Evolutionary conservation across 164 flowering plant genomes (phyloP).

Genomic region (Dillenia suffruticosa): DNA sequence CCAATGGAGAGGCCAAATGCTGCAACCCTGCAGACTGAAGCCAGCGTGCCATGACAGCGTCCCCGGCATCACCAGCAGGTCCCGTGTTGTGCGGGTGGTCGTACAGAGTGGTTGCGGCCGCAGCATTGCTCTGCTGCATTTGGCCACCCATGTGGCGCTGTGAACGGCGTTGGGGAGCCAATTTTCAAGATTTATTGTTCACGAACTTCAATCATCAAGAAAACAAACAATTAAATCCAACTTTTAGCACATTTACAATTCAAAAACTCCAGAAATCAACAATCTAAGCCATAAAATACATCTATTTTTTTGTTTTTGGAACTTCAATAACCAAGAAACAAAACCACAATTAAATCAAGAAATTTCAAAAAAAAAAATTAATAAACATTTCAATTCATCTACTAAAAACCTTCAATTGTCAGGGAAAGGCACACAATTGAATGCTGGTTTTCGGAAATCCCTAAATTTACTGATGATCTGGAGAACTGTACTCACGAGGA

Average conservation of each 20-base stretch:
- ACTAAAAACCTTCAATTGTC: too few relatives aligned
- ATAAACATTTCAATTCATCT: not conserved
- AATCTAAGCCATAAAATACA: conserved; percentile 1
- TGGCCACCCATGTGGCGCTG: conserved; percentile 99
- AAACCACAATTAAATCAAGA: too few relatives aligned
- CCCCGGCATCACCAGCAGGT: conserved; percentile 71
- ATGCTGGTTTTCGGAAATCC: not conserved
- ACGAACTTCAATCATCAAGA: conserved; percentile 21
- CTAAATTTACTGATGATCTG: conserved; percentile 10
- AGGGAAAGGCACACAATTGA: not conserved
- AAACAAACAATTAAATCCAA: not conserved
- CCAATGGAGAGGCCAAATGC: conserved; percentile 97
- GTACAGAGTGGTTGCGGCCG: conserved; percentile 78
- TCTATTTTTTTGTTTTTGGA: not conserved
- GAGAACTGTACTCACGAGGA: conserved; percentile 25
- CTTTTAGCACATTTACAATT: too few relatives aligned
- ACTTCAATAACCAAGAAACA: too few relatives aligned
- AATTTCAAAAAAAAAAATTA: not conserved
- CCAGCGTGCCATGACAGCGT: conserved; percentile 98
- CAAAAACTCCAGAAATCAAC: not conserved
- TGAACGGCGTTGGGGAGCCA: conserved; percentile 93
- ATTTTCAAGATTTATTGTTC: conserved; percentile 49
- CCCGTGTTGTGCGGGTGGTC: conserved; percentile 67
- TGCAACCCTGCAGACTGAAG: conserved; percentile 97
- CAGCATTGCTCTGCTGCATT: conserved; percentile 92